Base-by-base conservation (phyloP, 192 early-diverging fungal genomes). In the Linnemannia elongata region DNA sequence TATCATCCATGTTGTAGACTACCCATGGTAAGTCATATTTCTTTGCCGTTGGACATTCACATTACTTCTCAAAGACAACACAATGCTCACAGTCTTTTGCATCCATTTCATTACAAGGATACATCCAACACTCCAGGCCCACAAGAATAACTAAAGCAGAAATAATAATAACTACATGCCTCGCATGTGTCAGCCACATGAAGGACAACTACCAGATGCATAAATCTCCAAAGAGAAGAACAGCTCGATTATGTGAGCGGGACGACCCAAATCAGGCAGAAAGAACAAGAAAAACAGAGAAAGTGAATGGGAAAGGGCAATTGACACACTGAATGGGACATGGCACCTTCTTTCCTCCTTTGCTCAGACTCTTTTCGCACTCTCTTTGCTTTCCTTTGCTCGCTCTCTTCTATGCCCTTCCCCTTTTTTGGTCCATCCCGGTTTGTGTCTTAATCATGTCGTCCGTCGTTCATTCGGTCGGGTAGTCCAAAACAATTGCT, bases 341-440 rank as follows among this genome's bases (percentile, higher is more conserved):
- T 66, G 60, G 60, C 60, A 66, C 60, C 60, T 24, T 60, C 60
- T 33, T 33, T 33, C 30, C 27, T 66, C 60, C 60, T 30, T 66
- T 66, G 60, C 60, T 33, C 60, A 66, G 12, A 63, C n/a, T 24
- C n/a, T 60, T n/a, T 38, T 38, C 38, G 4, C 55, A 66, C 33
- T 3, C 60, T 15, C 60, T 66, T 66, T 66, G 27, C 12, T 66
- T 66, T 66, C 10, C 12, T 13, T 30, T 30, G 9, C 27, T 63
- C 12, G 33, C 12, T 66, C 60, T 2, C 13, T 66, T 35, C 30
- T 33, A 12, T 66, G 60, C 27, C 60, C 60, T 20, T 47, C 42
- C 72, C 74, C 74, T 27, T 54, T 75, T 75, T 75, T 54, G 47
- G 27, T 5, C 60, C 45, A 55, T 75, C 52, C 49, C 72, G 54